Conservation (phyloP, 2,329 filamentous ascomycete species). For the Curvularia verruculosa region DNA sequence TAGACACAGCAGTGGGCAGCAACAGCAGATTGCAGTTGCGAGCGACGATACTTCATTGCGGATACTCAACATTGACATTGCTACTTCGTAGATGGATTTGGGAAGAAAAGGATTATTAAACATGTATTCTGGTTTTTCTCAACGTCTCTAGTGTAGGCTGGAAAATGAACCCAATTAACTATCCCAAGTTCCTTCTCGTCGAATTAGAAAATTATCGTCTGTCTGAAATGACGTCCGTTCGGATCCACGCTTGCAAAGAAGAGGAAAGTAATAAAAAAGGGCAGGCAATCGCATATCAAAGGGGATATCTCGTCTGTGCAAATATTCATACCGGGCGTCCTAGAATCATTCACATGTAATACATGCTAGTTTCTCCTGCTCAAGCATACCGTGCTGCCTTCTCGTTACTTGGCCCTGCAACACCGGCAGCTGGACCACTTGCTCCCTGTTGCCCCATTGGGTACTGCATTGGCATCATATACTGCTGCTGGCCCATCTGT, state of each 20-base stretch:
- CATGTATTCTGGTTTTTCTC: not conserved
- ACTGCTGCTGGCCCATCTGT: constrained; percentile 8
- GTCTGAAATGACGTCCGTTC: not conserved
- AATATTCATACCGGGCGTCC: not conserved
- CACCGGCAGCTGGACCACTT: not conserved
- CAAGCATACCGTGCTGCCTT: constrained; percentile 29
- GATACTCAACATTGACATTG: constrained; percentile 34
- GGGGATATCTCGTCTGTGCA: constrained; percentile 10
- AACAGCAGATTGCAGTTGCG: constrained; percentile 47
- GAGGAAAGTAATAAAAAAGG: not conserved
- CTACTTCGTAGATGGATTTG: not conserved
- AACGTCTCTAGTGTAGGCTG: not conserved
- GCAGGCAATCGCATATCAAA: not conserved
- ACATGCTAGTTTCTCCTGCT: not conserved
- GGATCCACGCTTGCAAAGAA: not conserved
- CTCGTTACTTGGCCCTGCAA: constrained; percentile 21
- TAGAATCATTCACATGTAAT: not conserved
- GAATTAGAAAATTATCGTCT: not conserved
- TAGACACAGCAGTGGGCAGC: constrained; percentile 4
- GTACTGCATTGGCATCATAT: constrained; percentile 12
- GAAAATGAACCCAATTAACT: not conserved
- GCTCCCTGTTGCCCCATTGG: not conserved
- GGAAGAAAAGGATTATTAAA: not conserved
- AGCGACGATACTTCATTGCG: constrained; percentile 52
- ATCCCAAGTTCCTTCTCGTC: not conserved